Evolutionary conservation across 1,284 basidiomycete species (phyloP), one percentile per base, ranked within the genome.

Genomic region (Xerocomus nothofagi): DNA sequence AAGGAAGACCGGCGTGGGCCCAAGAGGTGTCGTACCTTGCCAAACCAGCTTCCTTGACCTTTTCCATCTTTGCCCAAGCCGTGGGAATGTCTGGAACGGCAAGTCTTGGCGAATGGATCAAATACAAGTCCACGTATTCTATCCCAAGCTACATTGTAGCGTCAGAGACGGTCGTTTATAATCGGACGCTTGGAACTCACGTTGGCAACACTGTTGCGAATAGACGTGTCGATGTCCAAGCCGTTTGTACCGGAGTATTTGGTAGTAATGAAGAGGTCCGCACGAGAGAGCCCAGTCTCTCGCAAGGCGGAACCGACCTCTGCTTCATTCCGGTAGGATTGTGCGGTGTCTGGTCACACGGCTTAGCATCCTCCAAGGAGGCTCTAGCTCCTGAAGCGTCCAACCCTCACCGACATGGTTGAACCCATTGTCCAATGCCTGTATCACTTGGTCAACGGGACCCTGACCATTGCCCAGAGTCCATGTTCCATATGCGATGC

Each of bases 111-210:
- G 69, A 63, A 59, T 89, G 86, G 39, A 86, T 79, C 42, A 87
- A 77, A 67, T 88, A 90, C 33, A 90, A 67, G 63, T 91, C 88
- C 10, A 91, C 76, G 53, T 84, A 83, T 4, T 75, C 69, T 8
- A 91, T 59, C 0, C 81, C 84, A 18, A 89, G 74, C 82, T 86
- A 38, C 48, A 37, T 50, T 7, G 20, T 36, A 24, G 11, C 27
- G 29, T 49, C n/a, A 34, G 42, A 31, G 46, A 39, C 26, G 15
- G 29, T 26, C 20, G 31, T 27, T 29, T 36, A 43, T 36, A 31
- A 24, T 17, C 24, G 2, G n/a, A 23, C 11, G 20, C 17, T 2
- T 27, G 4, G 17, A 32, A 59, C 72, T 32, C 51, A 82, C 81
- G 51, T 82, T 80, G 51, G 77, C 66, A 51, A 89, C 61, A 53